Percentiles rank a stretch among this genome's conserved stretches.
Conservation (phyloP, 2,329 filamentous ascomycete species). For the Alternaria longipes region DNA sequence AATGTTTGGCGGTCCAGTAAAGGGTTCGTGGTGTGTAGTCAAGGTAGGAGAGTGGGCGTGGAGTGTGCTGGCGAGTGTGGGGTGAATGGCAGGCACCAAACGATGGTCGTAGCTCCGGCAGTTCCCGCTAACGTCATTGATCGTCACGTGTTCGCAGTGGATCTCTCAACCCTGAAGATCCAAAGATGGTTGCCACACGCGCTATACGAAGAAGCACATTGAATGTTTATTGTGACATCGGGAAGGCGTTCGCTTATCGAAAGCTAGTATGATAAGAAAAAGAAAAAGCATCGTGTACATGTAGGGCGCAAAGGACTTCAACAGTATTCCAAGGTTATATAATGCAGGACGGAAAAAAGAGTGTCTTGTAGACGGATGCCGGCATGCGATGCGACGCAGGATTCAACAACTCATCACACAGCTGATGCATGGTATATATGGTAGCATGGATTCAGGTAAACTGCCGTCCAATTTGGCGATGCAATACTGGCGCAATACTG, state of each 20-base stretch:
- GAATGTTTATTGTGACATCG: not conserved
- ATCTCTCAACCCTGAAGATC: not conserved
- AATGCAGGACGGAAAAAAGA: not conserved
- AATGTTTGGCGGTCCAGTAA: not conserved
- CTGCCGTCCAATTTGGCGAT: not conserved
- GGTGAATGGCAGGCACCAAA: conserved; percentile 21
- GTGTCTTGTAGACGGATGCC: not conserved
- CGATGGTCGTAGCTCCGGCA: conserved; percentile 16
- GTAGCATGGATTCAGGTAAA: too few relatives aligned
- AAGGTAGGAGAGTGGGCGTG: not conserved
- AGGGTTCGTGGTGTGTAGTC: not conserved
- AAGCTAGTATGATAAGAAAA: not conserved
- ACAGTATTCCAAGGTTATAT: not conserved
- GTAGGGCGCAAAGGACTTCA: not conserved
- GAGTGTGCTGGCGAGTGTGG: conserved; percentile 14
- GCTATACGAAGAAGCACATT: not conserved
- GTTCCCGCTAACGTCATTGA: conserved; percentile 20
- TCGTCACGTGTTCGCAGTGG: conserved; percentile 14
- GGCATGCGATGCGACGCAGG: not conserved
- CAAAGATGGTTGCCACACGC: not conserved
- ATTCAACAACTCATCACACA: not conserved
- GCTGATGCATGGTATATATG: not conserved
- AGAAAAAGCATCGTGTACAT: not conserved
- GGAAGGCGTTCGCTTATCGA: not conserved
- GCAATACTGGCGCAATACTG: too few relatives aligned